phyloP scores from a whole-genome alignment of 192 early-diverging fungal species.

The Backusella tuberculispora region DNA sequence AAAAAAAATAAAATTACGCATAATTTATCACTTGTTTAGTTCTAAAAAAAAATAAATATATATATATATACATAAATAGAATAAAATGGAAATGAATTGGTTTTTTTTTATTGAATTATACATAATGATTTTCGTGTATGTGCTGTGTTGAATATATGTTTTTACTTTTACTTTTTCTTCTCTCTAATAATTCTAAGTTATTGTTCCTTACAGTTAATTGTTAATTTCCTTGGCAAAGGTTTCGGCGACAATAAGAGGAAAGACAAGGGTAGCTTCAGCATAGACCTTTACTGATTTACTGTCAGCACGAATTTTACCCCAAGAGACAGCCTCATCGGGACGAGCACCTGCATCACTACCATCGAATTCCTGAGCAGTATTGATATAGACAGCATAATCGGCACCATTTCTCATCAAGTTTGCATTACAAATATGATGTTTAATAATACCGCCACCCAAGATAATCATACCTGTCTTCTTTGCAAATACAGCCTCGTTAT shows the following conservation, averaged over 20 bases:
- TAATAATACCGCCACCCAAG: conserved; percentile 95
- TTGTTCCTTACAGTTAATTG: neutral
- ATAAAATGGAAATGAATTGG: neutral
- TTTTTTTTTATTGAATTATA: neutral
- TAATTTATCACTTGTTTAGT: too few relatives aligned
- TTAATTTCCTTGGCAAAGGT: conserved; percentile 80
- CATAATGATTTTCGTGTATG: neutral
- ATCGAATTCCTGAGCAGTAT: conserved; percentile 98
- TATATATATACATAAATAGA: neutral
- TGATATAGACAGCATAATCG: conserved; percentile 95
- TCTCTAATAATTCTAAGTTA: too few relatives aligned
- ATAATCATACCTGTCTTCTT: conserved; percentile 97
- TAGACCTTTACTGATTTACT: conserved; percentile 93
- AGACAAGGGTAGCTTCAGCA: conserved; percentile 90
- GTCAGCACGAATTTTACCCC: conserved; percentile 91
- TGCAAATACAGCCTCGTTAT: conserved; percentile 93
- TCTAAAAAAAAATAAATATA: neutral
- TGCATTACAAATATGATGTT: conserved; percentile 99
- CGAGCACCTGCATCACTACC: conserved; percentile 97
- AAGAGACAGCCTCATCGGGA: conserved; percentile 97
- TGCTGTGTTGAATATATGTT: neutral
- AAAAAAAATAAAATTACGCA: too few relatives aligned
- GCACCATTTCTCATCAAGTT: conserved; percentile 99
- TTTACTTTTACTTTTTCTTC: neutral
- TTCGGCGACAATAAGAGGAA: conserved; percentile 93